Percentiles rank a stretch among this genome's conserved stretches.
phyloP scores from a whole-genome alignment of 1,284 basidiomycete species.

The Meripilus lineatus region DNA sequence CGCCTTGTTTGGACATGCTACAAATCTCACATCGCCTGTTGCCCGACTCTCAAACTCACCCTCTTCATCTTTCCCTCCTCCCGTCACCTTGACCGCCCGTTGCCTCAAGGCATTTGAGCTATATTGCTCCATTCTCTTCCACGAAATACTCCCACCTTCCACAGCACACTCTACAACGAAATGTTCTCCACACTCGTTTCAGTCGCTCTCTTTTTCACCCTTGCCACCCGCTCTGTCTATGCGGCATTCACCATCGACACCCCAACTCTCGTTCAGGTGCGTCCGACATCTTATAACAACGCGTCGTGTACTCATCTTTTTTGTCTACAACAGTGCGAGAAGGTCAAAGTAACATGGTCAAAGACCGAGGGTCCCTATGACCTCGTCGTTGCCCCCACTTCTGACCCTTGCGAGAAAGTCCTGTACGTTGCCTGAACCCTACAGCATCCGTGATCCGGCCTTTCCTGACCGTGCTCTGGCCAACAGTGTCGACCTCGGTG shows the following conservation, averaged over 20 bases:
- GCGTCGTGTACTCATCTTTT: constrained; percentile 5
- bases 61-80: constrained; percentile 4
- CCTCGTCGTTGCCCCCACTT: constrained; percentile 47
- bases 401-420: constrained; percentile 48
- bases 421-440: no score
- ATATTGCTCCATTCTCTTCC: constrained; percentile 6
- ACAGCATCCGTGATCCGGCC: no score
- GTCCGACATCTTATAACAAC: constrained; percentile 3
- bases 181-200: constrained; percentile 79
- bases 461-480: no score
- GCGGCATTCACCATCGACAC: constrained; percentile 51
- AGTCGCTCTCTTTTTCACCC: constrained; percentile 56
- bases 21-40: no score
- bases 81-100: background rate
- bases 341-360: constrained; percentile 51
- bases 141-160: constrained; percentile 6
- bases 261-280: constrained; percentile 53
- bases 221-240: constrained; percentile 46
- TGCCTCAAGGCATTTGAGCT: constrained; percentile 4
- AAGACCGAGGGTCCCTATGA: constrained; percentile 46
- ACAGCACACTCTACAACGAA: constrained; percentile 11
- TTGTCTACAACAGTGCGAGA: constrained; percentile 44
- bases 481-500: constrained; percentile 53
- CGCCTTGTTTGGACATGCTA: constrained; percentile 1
- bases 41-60: no score